Evolutionary conservation across 2,329 filamentous ascomycete species (phyloP), one percentile per base, ranked within the genome.

Genomic region (Trichophyton simii): DNA sequence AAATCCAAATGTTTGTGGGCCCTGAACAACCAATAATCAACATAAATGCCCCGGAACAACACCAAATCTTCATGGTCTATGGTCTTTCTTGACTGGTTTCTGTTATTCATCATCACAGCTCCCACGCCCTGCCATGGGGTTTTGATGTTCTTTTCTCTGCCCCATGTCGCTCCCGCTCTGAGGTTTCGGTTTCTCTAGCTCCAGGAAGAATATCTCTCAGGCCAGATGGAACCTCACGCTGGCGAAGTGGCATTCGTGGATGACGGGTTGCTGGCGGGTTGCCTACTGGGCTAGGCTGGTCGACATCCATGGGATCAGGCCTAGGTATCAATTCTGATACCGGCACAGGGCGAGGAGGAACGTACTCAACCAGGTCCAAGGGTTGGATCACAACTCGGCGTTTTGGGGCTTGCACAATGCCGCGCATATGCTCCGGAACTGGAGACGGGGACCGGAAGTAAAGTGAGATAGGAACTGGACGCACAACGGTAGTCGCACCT

Each of bases 71-170:
- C 3, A 36, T 18, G 8, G n/a, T 38, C 34, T 13, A 13, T 38
- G 34, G 11, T 8, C 34, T 9, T 38, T 38, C 34, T 38, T 13
- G 34, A 13, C 3, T 13, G 34, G 9, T 3, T 13, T 38, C 34
- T 13, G 9, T 38, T 38, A 38, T 38, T 38, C 11, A 11, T 38
- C 11, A 13, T 61, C 44, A 63, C 3, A 63, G 48, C 44, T 63
- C 59, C 62, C 62, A 63, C 2, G 62, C 59, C 22, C 62, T 59
- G 3, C 34, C 55, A 61, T 50, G 62, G 7, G 44, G 13, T 34
- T 38, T 38, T 9, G 7, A 3, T 18, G 15, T 9, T 55, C 52
- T 54, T 25, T 31, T 8, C n/a, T 18, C 9, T 15, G 50, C 13
- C 22, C n/a, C 22, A n/a, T 8, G 15, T 13, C 15, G 13, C 8